A percentile compares a stretch with the other conserved stretches of the same genome.
phyloP scores from a whole-genome alignment of 1,284 basidiomycete genomes.

The Cerrena zonata region DNA sequence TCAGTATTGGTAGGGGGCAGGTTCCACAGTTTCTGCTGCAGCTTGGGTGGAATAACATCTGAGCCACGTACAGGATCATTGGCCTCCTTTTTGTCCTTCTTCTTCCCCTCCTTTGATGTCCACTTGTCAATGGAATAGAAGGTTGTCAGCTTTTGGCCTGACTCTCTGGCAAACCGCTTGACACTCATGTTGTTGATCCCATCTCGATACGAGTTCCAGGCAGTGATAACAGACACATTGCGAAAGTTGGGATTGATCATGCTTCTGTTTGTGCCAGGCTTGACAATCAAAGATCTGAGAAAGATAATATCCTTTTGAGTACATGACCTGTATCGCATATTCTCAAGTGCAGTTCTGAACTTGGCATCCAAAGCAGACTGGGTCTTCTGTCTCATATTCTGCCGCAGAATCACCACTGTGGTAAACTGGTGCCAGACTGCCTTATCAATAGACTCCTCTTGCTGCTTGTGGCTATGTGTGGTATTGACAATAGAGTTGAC shows the following conservation, averaged over 20 bases:
- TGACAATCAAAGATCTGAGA: not conserved
- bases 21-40: slow-evolving; percentile 25
- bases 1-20: slow-evolving; percentile 13
- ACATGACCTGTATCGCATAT: not conserved
- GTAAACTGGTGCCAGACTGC: slow-evolving; percentile 10
- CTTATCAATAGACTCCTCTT: not conserved
- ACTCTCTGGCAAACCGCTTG: slow-evolving; percentile 27
- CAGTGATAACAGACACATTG: slow-evolving; percentile 30
- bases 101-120: no score
- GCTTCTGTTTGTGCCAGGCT: slow-evolving; percentile 4
- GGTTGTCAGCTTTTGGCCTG: slow-evolving; percentile 17
- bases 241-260: slow-evolving; percentile 20
- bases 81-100: no score
- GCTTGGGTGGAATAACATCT: slow-evolving; percentile 11
- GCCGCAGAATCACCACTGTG: slow-evolving; percentile 8
- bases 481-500: not conserved
- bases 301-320: not conserved
- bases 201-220: slow-evolving; percentile 28
- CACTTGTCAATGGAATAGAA: slow-evolving; percentile 29
- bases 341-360: slow-evolving; percentile 5
- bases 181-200: slow-evolving; percentile 26
- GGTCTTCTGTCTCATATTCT: slow-evolving; percentile 8
- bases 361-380: not conserved
- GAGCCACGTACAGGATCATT: slow-evolving; percentile 1
- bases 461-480: not conserved